These are phyloP conservation scores for Yarrowia deformans DNA, from an alignment of 805 yeast species.

Conservation along the genomic window DNA sequence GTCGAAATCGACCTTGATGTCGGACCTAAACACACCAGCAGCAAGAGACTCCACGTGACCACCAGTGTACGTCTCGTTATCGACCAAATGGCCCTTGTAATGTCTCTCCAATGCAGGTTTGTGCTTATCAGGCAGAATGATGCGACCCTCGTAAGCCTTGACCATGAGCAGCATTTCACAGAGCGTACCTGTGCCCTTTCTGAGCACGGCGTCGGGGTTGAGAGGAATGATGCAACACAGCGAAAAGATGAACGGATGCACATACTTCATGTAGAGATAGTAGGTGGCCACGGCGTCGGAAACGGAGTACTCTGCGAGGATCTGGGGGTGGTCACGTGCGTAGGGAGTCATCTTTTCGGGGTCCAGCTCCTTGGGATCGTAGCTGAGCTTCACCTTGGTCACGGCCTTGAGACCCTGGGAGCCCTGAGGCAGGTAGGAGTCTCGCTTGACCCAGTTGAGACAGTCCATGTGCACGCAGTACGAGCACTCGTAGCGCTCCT, in stretches of 20 bases:
- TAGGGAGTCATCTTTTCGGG: conserved; percentile 99
- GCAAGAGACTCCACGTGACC: conserved; percentile 98
- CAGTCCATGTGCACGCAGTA: conserved; percentile 98
- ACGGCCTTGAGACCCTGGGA: conserved; percentile 98
- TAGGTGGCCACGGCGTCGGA: conserved; percentile 99
- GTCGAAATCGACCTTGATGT: conserved; percentile 74
- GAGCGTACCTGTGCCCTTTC: conserved; percentile 98
- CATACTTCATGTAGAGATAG: conserved; percentile 93
- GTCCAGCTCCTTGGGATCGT: conserved; percentile 94
- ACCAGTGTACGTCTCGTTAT: conserved; percentile 97
- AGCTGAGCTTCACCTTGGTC: conserved; percentile 92
- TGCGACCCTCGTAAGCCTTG: conserved; percentile 82
- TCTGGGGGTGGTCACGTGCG: conserved; percentile 92
- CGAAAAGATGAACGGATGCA: conserved; percentile 95
- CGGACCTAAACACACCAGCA: conserved; percentile 97
- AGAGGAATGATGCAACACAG: conserved; percentile 94
- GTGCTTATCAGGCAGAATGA: conserved; percentile 91
- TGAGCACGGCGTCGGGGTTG: conserved; percentile 92
- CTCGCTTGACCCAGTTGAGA: conserved; percentile 97
- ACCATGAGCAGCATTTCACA: conserved; percentile 98
- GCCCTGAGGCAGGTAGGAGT: conserved; percentile 96
- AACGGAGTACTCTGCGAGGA: conserved; percentile 93
- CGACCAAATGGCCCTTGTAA: conserved; percentile 81
- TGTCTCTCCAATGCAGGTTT: conserved; percentile 93
- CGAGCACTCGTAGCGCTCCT: conserved; percentile 90